A percentile compares a stretch with the other conserved stretches of the same genome.
phyloP scores from a whole-genome alignment of 1,139 yeast genomes.

The Spathaspora jeffriesii region DNA sequence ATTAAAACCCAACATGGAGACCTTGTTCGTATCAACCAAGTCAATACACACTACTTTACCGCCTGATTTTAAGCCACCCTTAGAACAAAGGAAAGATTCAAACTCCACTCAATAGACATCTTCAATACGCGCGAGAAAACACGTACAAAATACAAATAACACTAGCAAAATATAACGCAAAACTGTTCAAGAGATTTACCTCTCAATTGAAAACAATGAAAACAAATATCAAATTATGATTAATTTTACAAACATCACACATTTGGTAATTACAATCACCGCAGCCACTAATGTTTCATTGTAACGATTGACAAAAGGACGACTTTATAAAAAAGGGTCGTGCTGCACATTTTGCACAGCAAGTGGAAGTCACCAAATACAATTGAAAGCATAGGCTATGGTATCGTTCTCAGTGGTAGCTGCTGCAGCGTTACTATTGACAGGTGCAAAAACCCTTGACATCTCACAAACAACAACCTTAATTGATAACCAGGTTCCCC shows the following conservation, averaged over 20 bases:
- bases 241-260: too few relatives aligned
- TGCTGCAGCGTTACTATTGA: background rate
- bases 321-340: background rate
- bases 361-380: background rate
- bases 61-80: background rate
- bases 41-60: background rate
- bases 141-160: background rate
- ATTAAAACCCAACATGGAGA: background rate
- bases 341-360: background rate
- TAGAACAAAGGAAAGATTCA: background rate
- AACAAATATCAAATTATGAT: background rate
- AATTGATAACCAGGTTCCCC: background rate
- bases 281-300: background rate
- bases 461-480: background rate
- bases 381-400: background rate
- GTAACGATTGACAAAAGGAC: background rate
- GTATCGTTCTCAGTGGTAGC: background rate
- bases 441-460: background rate
- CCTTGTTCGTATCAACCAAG: background rate
- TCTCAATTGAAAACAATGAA: background rate
- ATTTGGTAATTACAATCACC: background rate
- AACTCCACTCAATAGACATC: background rate
- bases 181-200: too few relatives aligned
- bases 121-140: background rate
- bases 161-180: too few relatives aligned